These are phyloP conservation scores for Tothia fuscella DNA, from an alignment of 2,329 filamentous ascomycete species.

Conservation along the genomic window DNA sequence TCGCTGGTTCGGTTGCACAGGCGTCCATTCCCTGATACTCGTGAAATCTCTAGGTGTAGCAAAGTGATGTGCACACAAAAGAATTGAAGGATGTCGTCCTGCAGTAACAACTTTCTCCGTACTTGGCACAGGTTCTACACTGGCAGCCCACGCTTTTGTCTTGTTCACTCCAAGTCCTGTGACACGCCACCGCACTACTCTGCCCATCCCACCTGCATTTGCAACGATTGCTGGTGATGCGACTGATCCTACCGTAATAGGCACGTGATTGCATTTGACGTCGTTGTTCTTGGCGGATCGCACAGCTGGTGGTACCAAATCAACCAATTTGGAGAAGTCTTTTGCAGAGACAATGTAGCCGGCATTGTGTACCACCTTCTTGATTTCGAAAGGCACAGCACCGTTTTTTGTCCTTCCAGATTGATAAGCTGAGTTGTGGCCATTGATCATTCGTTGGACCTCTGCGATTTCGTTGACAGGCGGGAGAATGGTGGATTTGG, in stretches of 20 bases:
- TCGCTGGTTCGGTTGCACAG: conserved; percentile 56
- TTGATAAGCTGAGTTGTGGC: conserved; percentile 58
- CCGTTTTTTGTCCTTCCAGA: conserved; percentile 31
- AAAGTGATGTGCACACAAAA: conserved; percentile 67
- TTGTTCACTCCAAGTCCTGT: conserved; percentile 64
- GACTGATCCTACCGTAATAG: conserved; percentile 73
- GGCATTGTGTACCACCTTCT: conserved; percentile 82
- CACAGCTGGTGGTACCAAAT: conserved; percentile 38
- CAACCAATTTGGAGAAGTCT: conserved; percentile 59
- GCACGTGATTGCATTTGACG: conserved; percentile 75
- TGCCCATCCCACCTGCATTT: conserved; percentile 78
- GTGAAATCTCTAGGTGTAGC: conserved; percentile 67
- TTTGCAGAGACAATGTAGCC: conserved; percentile 69
- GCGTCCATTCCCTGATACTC: conserved; percentile 74
- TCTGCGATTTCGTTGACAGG: conserved; percentile 70
- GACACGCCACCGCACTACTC: conserved; percentile 73
- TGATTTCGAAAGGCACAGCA: conserved; percentile 50
- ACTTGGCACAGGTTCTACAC: conserved; percentile 59
- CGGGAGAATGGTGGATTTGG: conserved; percentile 60
- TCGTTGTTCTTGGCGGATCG: conserved; percentile 55
- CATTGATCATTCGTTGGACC: conserved; percentile 80
- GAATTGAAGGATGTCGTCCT: conserved; percentile 64
- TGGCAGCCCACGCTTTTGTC: conserved; percentile 77
- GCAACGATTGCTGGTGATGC: conserved; percentile 53
- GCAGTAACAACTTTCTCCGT: conserved; percentile 47